Evolutionary conservation across 177 flowering plant genomes (phyloP), one percentile per base, ranked within the genome.

Genomic region (Tripterygium wilfordii): DNA sequence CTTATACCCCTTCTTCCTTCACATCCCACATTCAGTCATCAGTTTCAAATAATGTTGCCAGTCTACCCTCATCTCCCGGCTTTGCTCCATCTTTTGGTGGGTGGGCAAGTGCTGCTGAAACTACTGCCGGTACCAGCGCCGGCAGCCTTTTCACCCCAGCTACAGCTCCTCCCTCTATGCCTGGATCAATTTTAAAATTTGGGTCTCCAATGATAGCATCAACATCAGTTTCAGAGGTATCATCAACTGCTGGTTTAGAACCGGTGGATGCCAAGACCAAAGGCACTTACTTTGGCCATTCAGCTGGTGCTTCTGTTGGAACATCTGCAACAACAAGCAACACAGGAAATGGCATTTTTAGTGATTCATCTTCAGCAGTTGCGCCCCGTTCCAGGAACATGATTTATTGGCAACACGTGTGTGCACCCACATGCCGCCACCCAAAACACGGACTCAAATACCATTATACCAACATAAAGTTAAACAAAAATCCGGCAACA

Each of bases 131-230:
- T 30, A 21, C 23, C 29, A 16, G 57, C 39, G 42, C 18, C 27
- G 42, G 61, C 49, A 54, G 37, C 40, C 47, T 37, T 4, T 49
- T 70, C 38, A 10, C 37, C 9, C 33, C 69, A 2, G 42, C 64
- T 27, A 39, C 61, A 21, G 33, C 59, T 3, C 48, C 85, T 31
- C 43, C 64, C 35, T 43, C 42, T 58, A 21, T 62, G 0, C 21
- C 52, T 10, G 49, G 53, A 35, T 50, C 75, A 22, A 8, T 51
- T 45, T 65, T 75, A 42, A 60, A 62, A n/a, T 73, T 74, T 70
- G 78, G 68, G 2, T 38, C 66, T 13, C 38, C 78, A 28, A 41
- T 23, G n/a, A 35, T 44, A 32, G n/a, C 70, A 10, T 45, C 74
- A 21, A 47, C 39, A 49, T 17, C 75, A 30, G 54, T 31, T 51